These are phyloP conservation scores for Alloteropsis semialata DNA, from an alignment of 176 grass and related monocot species.

Conservation along the genomic window DNA sequence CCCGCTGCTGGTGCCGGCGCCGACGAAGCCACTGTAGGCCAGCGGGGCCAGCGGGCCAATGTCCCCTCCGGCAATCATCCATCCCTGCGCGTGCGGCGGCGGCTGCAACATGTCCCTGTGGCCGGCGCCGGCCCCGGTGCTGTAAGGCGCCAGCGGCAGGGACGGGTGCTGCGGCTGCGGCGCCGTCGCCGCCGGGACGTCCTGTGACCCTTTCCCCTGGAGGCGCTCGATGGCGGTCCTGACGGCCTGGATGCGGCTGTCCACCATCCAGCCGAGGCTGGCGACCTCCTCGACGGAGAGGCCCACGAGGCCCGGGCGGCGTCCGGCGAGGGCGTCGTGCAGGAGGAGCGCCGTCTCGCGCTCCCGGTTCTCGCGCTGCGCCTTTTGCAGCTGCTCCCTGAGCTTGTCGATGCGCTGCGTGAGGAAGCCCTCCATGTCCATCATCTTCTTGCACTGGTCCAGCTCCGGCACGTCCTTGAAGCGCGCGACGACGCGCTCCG, in stretches of 20 bases:
- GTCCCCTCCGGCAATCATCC: not conserved
- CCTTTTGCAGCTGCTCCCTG: not conserved
- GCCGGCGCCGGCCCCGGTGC: not conserved
- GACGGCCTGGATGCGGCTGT: not conserved
- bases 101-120: not conserved
- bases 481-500: not conserved
- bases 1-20: not conserved
- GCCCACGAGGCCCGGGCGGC: not conserved
- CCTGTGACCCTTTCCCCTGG: not conserved
- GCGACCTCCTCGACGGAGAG: not conserved
- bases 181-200: not conserved
- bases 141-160: not conserved
- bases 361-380: conserved; percentile 5
- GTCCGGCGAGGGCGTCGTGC: not conserved
- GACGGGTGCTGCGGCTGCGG: not conserved
- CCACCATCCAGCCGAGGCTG: not conserved
- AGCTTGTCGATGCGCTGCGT: not conserved
- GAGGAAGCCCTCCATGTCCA: not conserved
- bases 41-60: not conserved
- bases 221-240: not conserved
- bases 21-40: not conserved
- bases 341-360: not conserved
- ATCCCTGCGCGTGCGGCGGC: not conserved
- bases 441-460: conserved; percentile 13
- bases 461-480: conserved; percentile 5